phyloP scores from a whole-genome alignment of 805 yeast genomes.

The Starmerella asiatica region DNA sequence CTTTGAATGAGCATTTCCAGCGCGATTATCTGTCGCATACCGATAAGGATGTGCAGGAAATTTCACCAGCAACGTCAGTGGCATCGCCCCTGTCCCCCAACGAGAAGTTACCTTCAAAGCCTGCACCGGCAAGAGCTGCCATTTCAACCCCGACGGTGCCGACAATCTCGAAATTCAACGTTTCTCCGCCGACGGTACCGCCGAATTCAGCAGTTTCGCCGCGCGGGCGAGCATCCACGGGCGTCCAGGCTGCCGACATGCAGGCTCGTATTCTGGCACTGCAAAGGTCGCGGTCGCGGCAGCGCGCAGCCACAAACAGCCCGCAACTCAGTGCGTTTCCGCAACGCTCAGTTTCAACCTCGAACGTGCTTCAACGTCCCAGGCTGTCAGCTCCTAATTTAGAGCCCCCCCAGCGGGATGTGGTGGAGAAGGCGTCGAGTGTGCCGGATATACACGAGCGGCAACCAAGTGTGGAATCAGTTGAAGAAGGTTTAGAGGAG shows the following conservation, averaged over 20 bases:
- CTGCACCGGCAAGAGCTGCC: background rate
- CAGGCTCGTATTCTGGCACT: constrained; percentile 81
- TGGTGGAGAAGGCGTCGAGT: background rate
- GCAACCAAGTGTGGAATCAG: background rate
- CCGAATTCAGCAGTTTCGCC: background rate
- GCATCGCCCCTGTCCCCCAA: constrained; percentile 2
- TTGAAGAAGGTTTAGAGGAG: too few species aligned
- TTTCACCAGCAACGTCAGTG: background rate
- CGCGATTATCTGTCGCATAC: background rate
- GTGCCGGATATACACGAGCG: too few species aligned
- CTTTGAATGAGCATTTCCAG: constrained; percentile 4
- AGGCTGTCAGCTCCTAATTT: background rate
- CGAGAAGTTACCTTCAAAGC: background rate
- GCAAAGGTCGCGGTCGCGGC: constrained; percentile 57
- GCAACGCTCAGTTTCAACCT: background rate
- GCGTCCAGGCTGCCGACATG: constrained; percentile 42
- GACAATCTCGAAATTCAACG: background rate
- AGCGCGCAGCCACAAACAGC: background rate
- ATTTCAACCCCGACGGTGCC: background rate
- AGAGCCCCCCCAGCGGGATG: background rate
- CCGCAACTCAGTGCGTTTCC: background rate
- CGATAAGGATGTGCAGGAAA: background rate
- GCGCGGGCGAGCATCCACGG: background rate
- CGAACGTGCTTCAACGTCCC: background rate
- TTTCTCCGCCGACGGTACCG: constrained; percentile 1